phyloP scores from a whole-genome alignment of 352 stramenopile genomes.

The Pythium myriotylum region DNA sequence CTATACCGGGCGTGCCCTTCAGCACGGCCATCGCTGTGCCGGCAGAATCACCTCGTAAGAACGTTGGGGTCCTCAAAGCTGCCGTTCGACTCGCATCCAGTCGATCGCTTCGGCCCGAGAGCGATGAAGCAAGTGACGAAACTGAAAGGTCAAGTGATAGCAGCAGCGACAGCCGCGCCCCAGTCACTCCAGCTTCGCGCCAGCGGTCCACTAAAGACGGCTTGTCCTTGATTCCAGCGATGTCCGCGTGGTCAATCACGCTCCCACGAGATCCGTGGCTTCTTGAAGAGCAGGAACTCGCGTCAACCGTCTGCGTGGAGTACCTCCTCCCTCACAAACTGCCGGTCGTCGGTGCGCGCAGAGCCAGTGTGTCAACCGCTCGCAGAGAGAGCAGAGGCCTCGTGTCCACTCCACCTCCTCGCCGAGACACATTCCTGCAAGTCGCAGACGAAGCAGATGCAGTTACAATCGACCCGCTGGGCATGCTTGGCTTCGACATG shows the following conservation, averaged over 20 bases:
- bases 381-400: too few species aligned
- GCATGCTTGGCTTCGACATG: slow-evolving; percentile 23
- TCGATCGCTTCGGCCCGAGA: neutral
- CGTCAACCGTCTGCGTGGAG: slow-evolving; percentile 15
- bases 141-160: neutral
- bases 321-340: slow-evolving; percentile 7
- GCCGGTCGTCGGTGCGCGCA: neutral
- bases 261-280: slow-evolving; percentile 7
- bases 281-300: neutral
- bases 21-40: slow-evolving; percentile 26
- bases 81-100: slow-evolving; percentile 3
- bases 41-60: slow-evolving; percentile 40
- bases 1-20: slow-evolving; percentile 40
- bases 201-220: neutral
- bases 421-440: slow-evolving; percentile 12
- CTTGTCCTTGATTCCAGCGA: neutral
- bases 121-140: neutral
- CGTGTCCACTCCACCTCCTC: neutral
- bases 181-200: neutral
- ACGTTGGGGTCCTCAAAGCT: slow-evolving; percentile 35
- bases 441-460: slow-evolving; percentile 9
- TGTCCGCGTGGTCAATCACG: slow-evolving; percentile 23
- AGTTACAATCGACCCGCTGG: slow-evolving; percentile 20
- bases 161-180: slow-evolving; percentile 2
- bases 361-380: neutral